Conservation (phyloP, 1,139 yeast species). For the Groenewaldozyma sp. region DNA sequence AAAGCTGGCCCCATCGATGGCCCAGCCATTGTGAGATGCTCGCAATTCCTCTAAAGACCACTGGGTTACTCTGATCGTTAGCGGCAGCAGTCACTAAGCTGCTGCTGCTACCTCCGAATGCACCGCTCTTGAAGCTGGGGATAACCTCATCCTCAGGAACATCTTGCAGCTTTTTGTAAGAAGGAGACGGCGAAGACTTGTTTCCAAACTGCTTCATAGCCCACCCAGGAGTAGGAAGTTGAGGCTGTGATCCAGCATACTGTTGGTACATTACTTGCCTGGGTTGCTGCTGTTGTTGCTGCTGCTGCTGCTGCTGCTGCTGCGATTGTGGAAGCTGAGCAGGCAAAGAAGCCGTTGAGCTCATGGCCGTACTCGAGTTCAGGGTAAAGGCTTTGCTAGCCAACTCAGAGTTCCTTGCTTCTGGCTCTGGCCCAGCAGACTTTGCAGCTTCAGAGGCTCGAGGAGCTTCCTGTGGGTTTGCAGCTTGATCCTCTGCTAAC, state of each 20-base stretch:
- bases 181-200: not conserved
- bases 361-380: no score
- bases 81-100: slow-evolving; percentile 2
- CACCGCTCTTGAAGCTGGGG: slow-evolving; percentile 17
- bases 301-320: slow-evolving; percentile 1
- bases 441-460: no score
- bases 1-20: slow-evolving; percentile 15
- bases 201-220: slow-evolving; percentile 2
- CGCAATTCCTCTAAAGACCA: slow-evolving; percentile 15
- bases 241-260: not conserved
- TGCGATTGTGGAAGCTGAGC: not conserved
- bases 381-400: no score
- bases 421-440: no score
- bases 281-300: slow-evolving; percentile 2
- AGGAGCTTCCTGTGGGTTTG: no score
- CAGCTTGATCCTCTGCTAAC: no score
- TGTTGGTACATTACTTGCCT: not conserved
- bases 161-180: slow-evolving; percentile 48
- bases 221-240: no score
- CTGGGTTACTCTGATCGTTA: not conserved
- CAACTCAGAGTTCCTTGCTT: not conserved
- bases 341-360: not conserved
- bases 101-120: slow-evolving; percentile 7
- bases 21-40: slow-evolving; percentile 17
- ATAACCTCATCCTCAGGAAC: slow-evolving; percentile 16